Evolutionary conservation across 2,329 filamentous ascomycete species (phyloP).

Genomic region (Sclerotinia glacialis): DNA sequence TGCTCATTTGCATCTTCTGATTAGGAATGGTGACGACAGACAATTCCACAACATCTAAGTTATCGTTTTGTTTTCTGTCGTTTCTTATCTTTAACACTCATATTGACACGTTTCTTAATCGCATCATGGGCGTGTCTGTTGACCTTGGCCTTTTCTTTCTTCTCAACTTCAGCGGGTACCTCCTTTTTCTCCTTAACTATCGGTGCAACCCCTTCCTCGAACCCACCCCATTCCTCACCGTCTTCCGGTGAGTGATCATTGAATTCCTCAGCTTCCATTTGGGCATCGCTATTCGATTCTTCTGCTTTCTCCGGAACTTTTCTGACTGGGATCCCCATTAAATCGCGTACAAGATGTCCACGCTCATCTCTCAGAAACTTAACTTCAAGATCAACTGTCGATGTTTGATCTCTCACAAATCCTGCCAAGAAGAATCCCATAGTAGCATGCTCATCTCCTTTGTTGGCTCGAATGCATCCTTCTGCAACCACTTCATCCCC

Average conservation of each 20-base stretch:
- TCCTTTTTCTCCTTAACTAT: slow-evolving; percentile 39
- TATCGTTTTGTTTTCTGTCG: slow-evolving; percentile 30
- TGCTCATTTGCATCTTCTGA: background rate
- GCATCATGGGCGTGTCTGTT: slow-evolving; percentile 24
- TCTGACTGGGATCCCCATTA: slow-evolving; percentile 43
- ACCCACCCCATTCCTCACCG: slow-evolving; percentile 37
- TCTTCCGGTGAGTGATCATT: slow-evolving; percentile 23
- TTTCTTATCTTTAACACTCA: slow-evolving; percentile 29
- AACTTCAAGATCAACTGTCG: slow-evolving; percentile 18
- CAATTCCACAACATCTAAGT: background rate
- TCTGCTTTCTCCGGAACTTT: slow-evolving; percentile 30
- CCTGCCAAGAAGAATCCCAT: slow-evolving; percentile 97
- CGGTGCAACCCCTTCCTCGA: slow-evolving; percentile 41
- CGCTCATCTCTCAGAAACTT: slow-evolving; percentile 48
- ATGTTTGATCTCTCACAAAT: slow-evolving; percentile 57
- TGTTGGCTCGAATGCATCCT: slow-evolving; percentile 77
- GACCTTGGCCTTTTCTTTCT: slow-evolving; percentile 12
- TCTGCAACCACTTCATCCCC: slow-evolving; percentile 59
- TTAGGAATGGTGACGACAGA: background rate
- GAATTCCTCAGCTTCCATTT: background rate
- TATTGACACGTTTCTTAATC: slow-evolving; percentile 23
- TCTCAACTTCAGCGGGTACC: slow-evolving; percentile 41
- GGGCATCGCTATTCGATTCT: slow-evolving; percentile 21
- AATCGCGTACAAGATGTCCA: slow-evolving; percentile 50
- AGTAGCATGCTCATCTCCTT: slow-evolving; percentile 75